Evolutionary conservation across 164 flowering plant species (phyloP).

Genomic region (Aristolochia californica): DNA sequence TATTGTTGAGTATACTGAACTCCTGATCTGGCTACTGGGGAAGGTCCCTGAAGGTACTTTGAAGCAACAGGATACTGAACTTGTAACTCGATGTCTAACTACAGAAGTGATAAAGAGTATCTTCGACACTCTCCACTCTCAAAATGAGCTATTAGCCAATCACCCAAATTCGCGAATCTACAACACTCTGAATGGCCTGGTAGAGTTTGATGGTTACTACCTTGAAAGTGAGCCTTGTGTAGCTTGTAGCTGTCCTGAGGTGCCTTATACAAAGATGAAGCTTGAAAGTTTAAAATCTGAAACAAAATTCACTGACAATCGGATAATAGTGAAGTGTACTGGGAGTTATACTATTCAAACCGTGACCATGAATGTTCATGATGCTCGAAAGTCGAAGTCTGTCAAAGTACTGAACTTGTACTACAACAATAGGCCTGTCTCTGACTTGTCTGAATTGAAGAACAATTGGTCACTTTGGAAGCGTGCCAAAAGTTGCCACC

Average conservation of each 20-base stretch:
- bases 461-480: conserved; percentile 99
- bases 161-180: conserved; percentile 98
- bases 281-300: conserved; percentile 94
- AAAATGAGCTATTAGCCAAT: conserved; percentile 94
- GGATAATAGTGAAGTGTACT: conserved; percentile 97
- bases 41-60: conserved; percentile 51
- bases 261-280: conserved; percentile 92
- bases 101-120: conserved; percentile 73
- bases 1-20: conserved; percentile 80
- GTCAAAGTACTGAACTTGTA: conserved; percentile 92
- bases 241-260: conserved; percentile 98
- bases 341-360: conserved; percentile 97
- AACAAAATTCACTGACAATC: conserved; percentile 95
- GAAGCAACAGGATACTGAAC: conserved; percentile 58
- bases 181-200: conserved; percentile 81
- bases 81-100: conserved; percentile 64
- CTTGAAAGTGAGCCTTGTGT: conserved; percentile 99
- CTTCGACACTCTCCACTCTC: conserved; percentile 83
- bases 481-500: conserved; percentile 96
- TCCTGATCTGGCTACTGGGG: conserved; percentile 64
- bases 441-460: conserved; percentile 94
- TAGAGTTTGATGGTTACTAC: conserved; percentile 98
- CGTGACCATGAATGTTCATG: conserved; percentile 99
- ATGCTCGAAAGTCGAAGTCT: conserved; percentile 95
- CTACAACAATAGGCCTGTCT: conserved; percentile 94